Evolutionary conservation across 1,284 basidiomycete species (phyloP).

Genomic region (Austroboletus novae-zelandiae): DNA sequence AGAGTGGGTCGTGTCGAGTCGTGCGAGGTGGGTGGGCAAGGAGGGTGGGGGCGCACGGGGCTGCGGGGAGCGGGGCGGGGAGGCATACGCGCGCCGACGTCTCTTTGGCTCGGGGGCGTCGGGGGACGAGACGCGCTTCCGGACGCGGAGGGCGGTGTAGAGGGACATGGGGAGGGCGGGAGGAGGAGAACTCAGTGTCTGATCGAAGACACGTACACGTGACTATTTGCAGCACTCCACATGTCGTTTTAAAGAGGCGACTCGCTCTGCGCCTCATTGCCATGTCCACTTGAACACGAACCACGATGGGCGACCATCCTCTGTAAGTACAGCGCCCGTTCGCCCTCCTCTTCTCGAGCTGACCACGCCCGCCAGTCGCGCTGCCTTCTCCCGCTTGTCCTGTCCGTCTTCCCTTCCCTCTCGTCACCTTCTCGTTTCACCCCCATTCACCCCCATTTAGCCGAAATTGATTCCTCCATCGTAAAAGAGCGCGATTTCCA

Average conservation of each 20-base stretch:
- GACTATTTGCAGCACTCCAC: conserved; percentile 5
- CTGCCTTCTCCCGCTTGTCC: conserved; percentile 8
- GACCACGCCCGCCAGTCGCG: conserved; percentile 4
- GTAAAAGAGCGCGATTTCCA: conserved; percentile 23
- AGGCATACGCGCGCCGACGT: conserved; percentile 50
- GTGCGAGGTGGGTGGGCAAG: conserved; percentile 58
- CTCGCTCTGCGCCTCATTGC: neutral
- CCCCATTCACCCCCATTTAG: conserved; percentile 10
- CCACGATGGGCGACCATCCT: conserved; percentile 24
- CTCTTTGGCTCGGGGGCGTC: conserved; percentile 61
- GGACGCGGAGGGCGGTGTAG: conserved; percentile 41
- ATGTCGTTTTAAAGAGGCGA: too few species aligned
- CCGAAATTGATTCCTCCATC: conserved; percentile 28
- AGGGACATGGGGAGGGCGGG: conserved; percentile 18
- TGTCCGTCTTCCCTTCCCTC: conserved; percentile 10
- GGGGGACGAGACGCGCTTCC: conserved; percentile 54
- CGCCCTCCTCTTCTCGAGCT: neutral
- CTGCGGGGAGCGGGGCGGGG: conserved; percentile 42
- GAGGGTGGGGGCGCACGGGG: conserved; percentile 43
- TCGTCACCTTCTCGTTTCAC: neutral
- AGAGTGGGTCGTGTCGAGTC: conserved; percentile 60
- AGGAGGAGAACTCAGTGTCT: neutral
- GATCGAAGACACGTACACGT: conserved; percentile 33
- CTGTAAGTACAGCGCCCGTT: conserved; percentile 8
- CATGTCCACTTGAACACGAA: neutral